Percentiles rank a stretch among this genome's conserved stretches.
Conservation (phyloP, 108 stramenopile genomes). For the Fragilariopsis cylindrus region DNA sequence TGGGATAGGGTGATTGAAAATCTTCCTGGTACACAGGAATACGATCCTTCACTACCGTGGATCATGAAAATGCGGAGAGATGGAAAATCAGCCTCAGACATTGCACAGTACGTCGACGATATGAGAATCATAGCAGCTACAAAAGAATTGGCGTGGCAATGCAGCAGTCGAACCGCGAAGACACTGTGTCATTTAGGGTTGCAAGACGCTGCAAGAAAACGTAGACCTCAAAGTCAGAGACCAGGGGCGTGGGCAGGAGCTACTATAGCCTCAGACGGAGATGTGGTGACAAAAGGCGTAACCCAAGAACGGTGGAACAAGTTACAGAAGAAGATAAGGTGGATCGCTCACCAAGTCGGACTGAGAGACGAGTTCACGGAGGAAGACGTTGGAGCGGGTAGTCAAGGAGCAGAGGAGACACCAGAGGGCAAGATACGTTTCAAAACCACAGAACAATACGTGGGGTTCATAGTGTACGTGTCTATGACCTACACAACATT, state of each 20-base stretch:
- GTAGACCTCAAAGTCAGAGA: constrained; percentile 8
- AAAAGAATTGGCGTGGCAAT: constrained; percentile 11
- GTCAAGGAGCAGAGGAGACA: constrained; percentile 5
- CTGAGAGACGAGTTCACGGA: background rate
- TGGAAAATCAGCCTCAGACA: constrained; percentile 39
- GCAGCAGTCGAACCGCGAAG: background rate
- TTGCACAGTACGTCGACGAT: constrained; percentile 49
- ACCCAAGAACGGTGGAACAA: constrained; percentile 9
- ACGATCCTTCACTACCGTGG: constrained; percentile 41
- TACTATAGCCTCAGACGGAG: constrained; percentile 19
- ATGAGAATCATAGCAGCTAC: constrained; percentile 20
- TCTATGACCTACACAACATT: constrained; percentile 30
- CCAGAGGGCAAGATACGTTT: no score
- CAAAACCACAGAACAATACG: no score
- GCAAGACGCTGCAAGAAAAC: constrained; percentile 57
- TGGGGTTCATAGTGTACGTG: constrained; percentile 52
- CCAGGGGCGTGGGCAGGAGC: constrained; percentile 58
- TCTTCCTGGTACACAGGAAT: constrained; percentile 32
- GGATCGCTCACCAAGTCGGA: no score
- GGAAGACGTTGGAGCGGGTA: constrained; percentile 7
- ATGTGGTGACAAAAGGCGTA: constrained; percentile 15
- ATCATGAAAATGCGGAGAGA: constrained; percentile 32
- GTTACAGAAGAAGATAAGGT: constrained; percentile 31
- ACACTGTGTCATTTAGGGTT: constrained; percentile 42
- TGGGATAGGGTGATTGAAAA: constrained; percentile 38